Evolutionary conservation across 257 asterid genomes (phyloP).

Genomic region (Solanum etuberosum): DNA sequence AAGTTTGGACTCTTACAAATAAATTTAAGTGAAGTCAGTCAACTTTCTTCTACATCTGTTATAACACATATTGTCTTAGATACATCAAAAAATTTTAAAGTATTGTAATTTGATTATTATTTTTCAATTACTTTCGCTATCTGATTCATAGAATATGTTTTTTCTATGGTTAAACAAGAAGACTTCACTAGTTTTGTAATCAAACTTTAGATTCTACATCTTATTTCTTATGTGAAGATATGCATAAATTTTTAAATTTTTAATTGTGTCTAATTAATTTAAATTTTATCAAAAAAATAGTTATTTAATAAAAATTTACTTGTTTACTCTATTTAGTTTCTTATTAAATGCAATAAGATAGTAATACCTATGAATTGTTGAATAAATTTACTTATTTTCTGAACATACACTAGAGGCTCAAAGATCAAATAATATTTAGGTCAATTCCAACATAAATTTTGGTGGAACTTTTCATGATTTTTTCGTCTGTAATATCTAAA

Average conservation of each 20-base stretch:
- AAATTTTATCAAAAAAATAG: too few species aligned
- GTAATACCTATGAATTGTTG: not conserved
- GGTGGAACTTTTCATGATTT: not conserved
- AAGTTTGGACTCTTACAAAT: not conserved
- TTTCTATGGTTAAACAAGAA: not conserved
- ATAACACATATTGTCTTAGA: not conserved
- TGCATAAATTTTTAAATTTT: not conserved
- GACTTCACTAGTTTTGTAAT: not conserved
- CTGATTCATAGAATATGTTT: not conserved
- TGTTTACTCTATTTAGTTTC: not conserved
- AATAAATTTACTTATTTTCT: not conserved
- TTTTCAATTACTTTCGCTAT: not conserved
- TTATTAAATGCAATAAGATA: not conserved
- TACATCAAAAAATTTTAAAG: not conserved
- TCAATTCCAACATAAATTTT: not conserved
- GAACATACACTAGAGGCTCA: not conserved
- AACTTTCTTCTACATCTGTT: not conserved
- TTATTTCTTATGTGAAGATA: not conserved
- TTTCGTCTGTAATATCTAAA: not conserved
- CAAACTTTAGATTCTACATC: not conserved
- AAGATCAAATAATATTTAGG: not conserved
- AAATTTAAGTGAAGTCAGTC: not conserved
- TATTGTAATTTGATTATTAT: not conserved
- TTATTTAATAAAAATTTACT: not conserved
- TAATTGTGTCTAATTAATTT: not conserved